Evolutionary conservation across 2,329 filamentous ascomycete genomes (phyloP).

Genomic region (Xylaria sp.): DNA sequence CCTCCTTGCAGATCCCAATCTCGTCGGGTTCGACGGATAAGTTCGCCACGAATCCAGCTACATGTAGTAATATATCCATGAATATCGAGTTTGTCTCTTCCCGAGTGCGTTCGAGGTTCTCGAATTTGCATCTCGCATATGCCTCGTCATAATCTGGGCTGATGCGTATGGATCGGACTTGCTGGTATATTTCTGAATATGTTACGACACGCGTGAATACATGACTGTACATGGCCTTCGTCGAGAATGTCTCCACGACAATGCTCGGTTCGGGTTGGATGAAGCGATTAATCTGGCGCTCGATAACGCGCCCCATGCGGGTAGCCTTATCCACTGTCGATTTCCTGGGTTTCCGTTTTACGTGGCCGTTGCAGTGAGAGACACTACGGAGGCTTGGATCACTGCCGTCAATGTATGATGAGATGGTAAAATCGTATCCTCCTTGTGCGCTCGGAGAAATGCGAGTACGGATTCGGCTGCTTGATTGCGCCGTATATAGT

Average conservation of each 20-base stretch:
- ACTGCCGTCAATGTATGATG: constrained; percentile 19
- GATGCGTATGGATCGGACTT: constrained; percentile 25
- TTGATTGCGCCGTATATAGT: constrained; percentile 24
- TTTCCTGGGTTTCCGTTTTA: constrained; percentile 24
- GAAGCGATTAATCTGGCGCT: constrained; percentile 8
- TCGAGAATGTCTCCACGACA: neutral
- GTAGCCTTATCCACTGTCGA: neutral
- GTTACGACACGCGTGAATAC: constrained; percentile 38
- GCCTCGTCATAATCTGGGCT: constrained; percentile 23
- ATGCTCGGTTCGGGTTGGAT: constrained; percentile 1
- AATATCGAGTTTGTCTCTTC: constrained; percentile 30
- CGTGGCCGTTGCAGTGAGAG: constrained; percentile 24
- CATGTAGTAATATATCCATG: constrained; percentile 39
- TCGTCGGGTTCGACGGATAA: constrained; percentile 26
- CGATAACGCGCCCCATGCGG: neutral
- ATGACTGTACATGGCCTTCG: constrained; percentile 33
- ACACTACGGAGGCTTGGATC: constrained; percentile 7
- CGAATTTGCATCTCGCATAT: constrained; percentile 24
- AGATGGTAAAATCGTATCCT: constrained; percentile 22
- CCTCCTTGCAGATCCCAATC: constrained; percentile 36
- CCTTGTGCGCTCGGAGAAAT: constrained; percentile 3
- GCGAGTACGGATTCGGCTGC: constrained; percentile 9
- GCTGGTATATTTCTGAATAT: constrained; percentile 34
- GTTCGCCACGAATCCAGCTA: constrained; percentile 39
- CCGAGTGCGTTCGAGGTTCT: neutral